Percentiles rank a stretch among this genome's conserved stretches.
phyloP scores from a whole-genome alignment of 2,329 filamentous ascomycete genomes.

The Aspergillus sp. region DNA sequence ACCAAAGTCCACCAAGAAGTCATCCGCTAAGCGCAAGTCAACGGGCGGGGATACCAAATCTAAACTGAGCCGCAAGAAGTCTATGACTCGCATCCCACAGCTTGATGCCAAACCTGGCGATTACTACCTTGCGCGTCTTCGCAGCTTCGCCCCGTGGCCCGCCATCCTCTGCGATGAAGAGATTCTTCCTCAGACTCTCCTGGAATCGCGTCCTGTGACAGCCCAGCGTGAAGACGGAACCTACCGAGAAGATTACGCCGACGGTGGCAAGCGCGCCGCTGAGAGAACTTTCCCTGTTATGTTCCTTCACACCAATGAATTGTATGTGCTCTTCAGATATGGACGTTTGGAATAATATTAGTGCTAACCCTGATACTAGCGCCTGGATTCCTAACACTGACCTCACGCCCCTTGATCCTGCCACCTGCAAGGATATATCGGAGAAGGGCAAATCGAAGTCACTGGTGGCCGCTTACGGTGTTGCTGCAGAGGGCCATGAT shows the following conservation, averaged over 20 bases:
- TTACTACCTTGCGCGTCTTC: slow-evolving; percentile 88
- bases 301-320: slow-evolving; percentile 94
- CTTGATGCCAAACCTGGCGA: slow-evolving; percentile 86
- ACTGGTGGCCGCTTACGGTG: slow-evolving; percentile 73
- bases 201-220: slow-evolving; percentile 78
- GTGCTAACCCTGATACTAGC: slow-evolving; percentile 50
- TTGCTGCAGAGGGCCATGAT: slow-evolving; percentile 76
- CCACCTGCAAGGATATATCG: slow-evolving; percentile 66
- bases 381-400: slow-evolving; percentile 88
- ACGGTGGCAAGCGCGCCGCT: slow-evolving; percentile 80
- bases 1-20: slow-evolving; percentile 51
- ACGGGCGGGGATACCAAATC: slow-evolving; percentile 63
- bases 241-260: slow-evolving; percentile 81
- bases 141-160: slow-evolving; percentile 93
- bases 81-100: slow-evolving; percentile 68
- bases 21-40: slow-evolving; percentile 68
- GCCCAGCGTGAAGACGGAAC: slow-evolving; percentile 79
- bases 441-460: slow-evolving; percentile 77
- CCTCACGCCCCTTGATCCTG: slow-evolving; percentile 72
- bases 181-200: slow-evolving; percentile 79
- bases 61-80: slow-evolving; percentile 83
- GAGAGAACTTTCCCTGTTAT: slow-evolving; percentile 92
- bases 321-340: slow-evolving; percentile 63
- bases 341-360: not conserved
- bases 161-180: slow-evolving; percentile 90